Percentiles rank a stretch among this genome's conserved stretches.
Evolutionary conservation across 2,329 filamentous ascomycete species (phyloP).

Genomic region (Sporothrix protearum): DNA sequence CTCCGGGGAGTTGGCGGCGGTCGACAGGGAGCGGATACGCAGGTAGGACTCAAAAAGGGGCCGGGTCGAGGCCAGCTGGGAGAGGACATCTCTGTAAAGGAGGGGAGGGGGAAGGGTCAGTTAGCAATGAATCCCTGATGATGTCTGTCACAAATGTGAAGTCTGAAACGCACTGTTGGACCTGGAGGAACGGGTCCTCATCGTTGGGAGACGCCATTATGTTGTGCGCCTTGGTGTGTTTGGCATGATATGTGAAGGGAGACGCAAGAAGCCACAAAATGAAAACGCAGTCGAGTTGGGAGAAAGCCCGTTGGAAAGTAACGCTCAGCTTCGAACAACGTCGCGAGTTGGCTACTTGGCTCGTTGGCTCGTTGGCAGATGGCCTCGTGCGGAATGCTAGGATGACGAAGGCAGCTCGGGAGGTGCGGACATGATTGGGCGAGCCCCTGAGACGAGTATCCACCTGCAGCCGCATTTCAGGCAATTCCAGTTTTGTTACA

Average conservation of each 20-base stretch:
- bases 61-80: slow-evolving; percentile 74
- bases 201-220: slow-evolving; percentile 68
- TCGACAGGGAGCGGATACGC: slow-evolving; percentile 84
- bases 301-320: neutral
- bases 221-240: slow-evolving; percentile 17
- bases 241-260: neutral
- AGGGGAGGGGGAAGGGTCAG: too few species aligned
- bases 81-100: slow-evolving; percentile 72
- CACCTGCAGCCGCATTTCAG: neutral
- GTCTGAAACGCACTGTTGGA: slow-evolving; percentile 55
- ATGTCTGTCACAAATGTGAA: neutral
- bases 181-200: slow-evolving; percentile 68
- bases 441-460: neutral
- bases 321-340: neutral
- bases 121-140: neutral
- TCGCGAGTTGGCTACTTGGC: neutral
- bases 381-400: slow-evolving; percentile 7
- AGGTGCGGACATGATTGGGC: neutral
- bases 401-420: slow-evolving; percentile 16
- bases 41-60: slow-evolving; percentile 92
- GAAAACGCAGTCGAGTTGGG: neutral
- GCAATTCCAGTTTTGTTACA: neutral
- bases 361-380: neutral
- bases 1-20: slow-evolving; percentile 71
- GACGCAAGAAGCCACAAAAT: neutral